These are phyloP conservation scores for Chlorella sp. DNA, from an alignment of 139 green algal species.

Conservation along the genomic window DNA sequence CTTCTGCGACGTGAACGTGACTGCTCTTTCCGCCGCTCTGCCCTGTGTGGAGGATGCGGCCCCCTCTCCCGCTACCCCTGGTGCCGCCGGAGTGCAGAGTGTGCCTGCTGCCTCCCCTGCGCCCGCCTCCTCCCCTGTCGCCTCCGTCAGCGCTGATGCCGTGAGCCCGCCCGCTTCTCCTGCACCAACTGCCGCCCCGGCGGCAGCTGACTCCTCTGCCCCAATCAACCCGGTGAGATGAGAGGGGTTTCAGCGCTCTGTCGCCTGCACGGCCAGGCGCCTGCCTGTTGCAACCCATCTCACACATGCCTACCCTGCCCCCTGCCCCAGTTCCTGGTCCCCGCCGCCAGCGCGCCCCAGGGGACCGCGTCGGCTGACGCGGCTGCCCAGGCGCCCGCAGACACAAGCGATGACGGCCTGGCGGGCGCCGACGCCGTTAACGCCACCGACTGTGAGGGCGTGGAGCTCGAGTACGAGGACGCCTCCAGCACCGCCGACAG, in stretches of 20 bases:
- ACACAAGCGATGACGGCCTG: too few relatives aligned
- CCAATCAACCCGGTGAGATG: too few relatives aligned
- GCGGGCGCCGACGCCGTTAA: background rate
- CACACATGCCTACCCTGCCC: background rate
- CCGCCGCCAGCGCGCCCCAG: too few relatives aligned
- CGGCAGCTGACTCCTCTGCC: background rate
- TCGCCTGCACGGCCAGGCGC: background rate
- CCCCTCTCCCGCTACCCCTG: background rate
- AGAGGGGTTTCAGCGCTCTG: background rate
- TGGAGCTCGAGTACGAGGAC: background rate
- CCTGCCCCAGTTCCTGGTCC: background rate
- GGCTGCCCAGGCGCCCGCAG: too few relatives aligned
- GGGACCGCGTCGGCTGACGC: too few relatives aligned
- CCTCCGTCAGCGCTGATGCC: background rate
- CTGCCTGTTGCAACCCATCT: background rate
- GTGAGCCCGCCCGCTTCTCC: background rate
- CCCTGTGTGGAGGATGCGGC: background rate
- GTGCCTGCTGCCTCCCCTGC: background rate
- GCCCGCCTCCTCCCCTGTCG: background rate
- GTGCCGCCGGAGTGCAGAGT: background rate
- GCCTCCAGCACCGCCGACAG: background rate
- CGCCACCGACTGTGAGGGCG: background rate
- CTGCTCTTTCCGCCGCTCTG: background rate
- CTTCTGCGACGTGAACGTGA: slow-evolving; percentile 5
- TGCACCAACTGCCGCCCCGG: background rate